Evolutionary conservation across 805 yeast genomes (phyloP).

Genomic region (Candida odintsovae): DNA sequence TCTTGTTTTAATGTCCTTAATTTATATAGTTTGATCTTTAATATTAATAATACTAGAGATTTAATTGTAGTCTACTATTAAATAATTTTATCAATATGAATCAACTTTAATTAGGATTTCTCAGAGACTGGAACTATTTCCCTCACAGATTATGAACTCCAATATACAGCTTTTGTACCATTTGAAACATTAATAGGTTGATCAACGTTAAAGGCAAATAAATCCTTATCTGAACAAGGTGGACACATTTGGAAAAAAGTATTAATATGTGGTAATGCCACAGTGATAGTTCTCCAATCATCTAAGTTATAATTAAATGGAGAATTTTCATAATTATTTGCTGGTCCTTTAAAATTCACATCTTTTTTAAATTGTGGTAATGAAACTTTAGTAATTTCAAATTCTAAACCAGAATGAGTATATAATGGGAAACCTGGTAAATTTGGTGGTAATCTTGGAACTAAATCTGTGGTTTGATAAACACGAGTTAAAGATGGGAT

Average conservation of each 20-base stretch:
- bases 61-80: no score
- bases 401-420: conserved; percentile 30
- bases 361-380: conserved; percentile 27
- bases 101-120: no score
- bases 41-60: not conserved
- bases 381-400: conserved; percentile 28
- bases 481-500: conserved; percentile 41
- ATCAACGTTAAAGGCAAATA: not conserved
- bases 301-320: conserved; percentile 2
- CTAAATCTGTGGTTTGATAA: conserved; percentile 48
- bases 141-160: no score
- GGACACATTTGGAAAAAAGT: conserved; percentile 17
- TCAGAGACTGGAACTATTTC: no score
- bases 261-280: conserved; percentile 16
- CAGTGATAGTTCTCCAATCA: conserved; percentile 8
- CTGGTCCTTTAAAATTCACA: conserved; percentile 13
- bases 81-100: no score
- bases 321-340: conserved; percentile 9
- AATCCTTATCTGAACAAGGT: conserved; percentile 16
- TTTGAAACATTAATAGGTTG: no score
- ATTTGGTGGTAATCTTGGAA: conserved; percentile 56
- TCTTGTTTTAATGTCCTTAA: not conserved
- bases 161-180: no score
- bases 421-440: conserved; percentile 12
- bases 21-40: not conserved